Base-by-base conservation (phyloP, 202 grass and related monocot genomes). In the Panicum hallii region DNA sequence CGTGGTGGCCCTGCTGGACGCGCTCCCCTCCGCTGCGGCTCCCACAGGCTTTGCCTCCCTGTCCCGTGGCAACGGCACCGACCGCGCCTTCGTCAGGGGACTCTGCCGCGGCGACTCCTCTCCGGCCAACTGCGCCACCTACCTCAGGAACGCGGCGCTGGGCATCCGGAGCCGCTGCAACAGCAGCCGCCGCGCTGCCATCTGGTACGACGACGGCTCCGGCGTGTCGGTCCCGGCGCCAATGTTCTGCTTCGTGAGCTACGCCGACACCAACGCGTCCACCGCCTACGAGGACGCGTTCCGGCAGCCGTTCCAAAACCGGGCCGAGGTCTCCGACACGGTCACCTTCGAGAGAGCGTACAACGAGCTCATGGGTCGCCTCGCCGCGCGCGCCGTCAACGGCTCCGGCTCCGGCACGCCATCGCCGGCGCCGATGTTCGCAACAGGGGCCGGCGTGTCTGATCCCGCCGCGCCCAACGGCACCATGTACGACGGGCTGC, bases 401-500 rank as follows among this genome's bases (percentile, higher is more conserved):
- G 3, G 58, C 26, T 26, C 26, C 14, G 52, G 36, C 12, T 40
- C 63, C 63, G 13, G 14, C 63, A 9, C 28, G 57, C 13, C 58
- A 26, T 40, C 34, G 47, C 40, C 73, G n/a, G 55, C 40, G 58
- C 42, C 22, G 20, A 88, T 74, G 80, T 88, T 84, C 71, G 89
- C 68, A 2, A 68, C 79, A 2, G 81, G 89, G 47, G 45, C 81
- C 46, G 79, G 72, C 12, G 43, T 22, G 30, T 90, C 70, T 26
- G 46, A 16, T 1, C 0, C 14, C 48, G 61, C 19, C 64, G 53
- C 19, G 7, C 55, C 63, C 4, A 56, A 70, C 23, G 64, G 83
- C 22, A 90, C 83, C 14, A 79, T 87, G 74, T 87, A 90, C 23
- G 89, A 90, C 23, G 89, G 89, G 22, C 17, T 91, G 8, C 6